phyloP scores from a whole-genome alignment of 1,284 basidiomycete genomes.

The Moesziomyces globuligerus region DNA sequence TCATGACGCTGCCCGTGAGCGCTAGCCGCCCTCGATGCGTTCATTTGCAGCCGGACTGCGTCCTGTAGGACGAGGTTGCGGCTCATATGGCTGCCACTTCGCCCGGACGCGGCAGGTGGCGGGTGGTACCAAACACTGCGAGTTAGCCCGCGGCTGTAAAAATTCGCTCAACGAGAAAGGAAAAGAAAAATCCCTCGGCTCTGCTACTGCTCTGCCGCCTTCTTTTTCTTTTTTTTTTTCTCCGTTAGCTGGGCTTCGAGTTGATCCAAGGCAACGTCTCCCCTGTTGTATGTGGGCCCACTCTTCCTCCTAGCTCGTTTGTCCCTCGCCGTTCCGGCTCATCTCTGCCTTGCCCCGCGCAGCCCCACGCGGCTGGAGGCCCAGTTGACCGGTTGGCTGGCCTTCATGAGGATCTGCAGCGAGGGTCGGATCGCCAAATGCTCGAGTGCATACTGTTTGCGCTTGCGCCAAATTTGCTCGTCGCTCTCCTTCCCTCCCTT shows the following conservation, averaged over 20 bases:
- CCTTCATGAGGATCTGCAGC: neutral
- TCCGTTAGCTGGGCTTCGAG: neutral
- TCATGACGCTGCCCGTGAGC: constrained; percentile 7
- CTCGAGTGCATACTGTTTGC: neutral
- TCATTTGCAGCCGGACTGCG: constrained; percentile 10
- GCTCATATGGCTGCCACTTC: constrained; percentile 22
- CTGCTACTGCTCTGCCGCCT: neutral
- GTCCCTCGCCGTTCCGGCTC: neutral
- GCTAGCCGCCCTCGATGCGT: constrained; percentile 5
- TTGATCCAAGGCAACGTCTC: constrained; percentile 15
- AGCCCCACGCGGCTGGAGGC: neutral
- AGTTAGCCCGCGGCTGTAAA: constrained; percentile 24
- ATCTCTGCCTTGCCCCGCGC: too few species aligned
- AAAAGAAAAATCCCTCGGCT: neutral
- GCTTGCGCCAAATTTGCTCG: too few species aligned
- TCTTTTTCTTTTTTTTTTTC: neutral
- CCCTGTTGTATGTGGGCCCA: neutral
- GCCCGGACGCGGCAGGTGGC: constrained; percentile 6
- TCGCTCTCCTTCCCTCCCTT: too few species aligned
- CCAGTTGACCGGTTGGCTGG: neutral
- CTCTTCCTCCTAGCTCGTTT: neutral
- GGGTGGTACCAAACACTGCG: constrained; percentile 4
- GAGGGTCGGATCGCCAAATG: neutral
- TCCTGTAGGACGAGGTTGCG: constrained; percentile 6
- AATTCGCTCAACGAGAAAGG: constrained; percentile 16